Evolutionary conservation across 139 green algal species (phyloP), one percentile per base, ranked within the genome.

Genomic region (Tetradesmus lagerheimii): DNA sequence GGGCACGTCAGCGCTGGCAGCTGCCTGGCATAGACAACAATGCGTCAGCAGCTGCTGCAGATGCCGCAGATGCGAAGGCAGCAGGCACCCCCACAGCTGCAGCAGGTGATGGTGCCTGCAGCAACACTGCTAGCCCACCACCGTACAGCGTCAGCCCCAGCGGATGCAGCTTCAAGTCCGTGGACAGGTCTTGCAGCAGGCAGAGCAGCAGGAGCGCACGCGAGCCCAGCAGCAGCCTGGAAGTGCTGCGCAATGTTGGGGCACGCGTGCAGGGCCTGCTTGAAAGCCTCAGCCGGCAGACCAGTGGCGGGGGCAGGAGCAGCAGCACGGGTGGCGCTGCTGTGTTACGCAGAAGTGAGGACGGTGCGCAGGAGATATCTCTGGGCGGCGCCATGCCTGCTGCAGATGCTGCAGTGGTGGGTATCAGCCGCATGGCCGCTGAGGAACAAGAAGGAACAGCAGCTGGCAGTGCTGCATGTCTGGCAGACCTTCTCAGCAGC

Each of bases 241-340:
- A 80, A 62, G 83, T 88, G 35, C 38, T 88, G 64, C 83, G 83
- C 83, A 80, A 23, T 66, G 83, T 88, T 0, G 62, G 83, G 5
- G 62, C 45, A 20, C 83, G 64, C 4, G 83, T 88, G 64, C 62
- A 88, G 41, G 64, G 64, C 12, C 83, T 88, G 38, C 41, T 88
- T 66, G 83, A 88, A 39, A 35, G 34, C 27, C n/a, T 88, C 57
- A 80, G 83, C 64, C 29, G 83, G 1, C 83, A 88, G 62, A 41
- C 64, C 31, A 80, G 83, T 35, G 64, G 83, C 16, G 27, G 83
- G 15, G 45, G 62, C 27, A 43, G 50, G 18, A 34, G 76, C 76
- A 82, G 76, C 76, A 82, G 76, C 15, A 18, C 76, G 18, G 67
- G 67, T 39, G 67, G n/a, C 27, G 31, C n/a, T 78, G 67, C 67